These are phyloP conservation scores for Penicillium sp. DNA, from an alignment of 2,329 filamentous ascomycete genomes.

Conservation along the genomic window DNA sequence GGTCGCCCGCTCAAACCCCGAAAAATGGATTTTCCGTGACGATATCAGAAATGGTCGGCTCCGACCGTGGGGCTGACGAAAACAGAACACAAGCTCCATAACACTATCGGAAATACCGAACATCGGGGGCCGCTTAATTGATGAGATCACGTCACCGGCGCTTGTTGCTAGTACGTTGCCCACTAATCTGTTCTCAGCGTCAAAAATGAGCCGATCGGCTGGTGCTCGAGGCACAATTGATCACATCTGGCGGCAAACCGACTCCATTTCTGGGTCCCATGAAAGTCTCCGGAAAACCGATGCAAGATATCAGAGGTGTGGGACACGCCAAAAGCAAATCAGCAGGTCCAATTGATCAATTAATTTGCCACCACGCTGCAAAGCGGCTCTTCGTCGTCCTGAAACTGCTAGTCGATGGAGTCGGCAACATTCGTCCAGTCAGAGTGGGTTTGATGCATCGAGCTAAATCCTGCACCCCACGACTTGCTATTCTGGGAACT, in stretches of 20 bases:
- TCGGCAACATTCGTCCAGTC: slow-evolving; percentile 7
- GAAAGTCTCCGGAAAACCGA: background rate
- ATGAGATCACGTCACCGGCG: slow-evolving; percentile 2
- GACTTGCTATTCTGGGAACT: slow-evolving; percentile 16
- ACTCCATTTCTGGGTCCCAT: background rate
- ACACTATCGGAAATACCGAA: background rate
- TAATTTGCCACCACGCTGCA: slow-evolving; percentile 12
- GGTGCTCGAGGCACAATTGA: background rate
- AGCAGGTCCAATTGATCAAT: background rate
- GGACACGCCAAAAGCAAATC: background rate
- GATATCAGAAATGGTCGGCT: background rate
- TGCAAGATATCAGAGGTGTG: background rate
- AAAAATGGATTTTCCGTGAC: background rate
- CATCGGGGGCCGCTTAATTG: background rate
- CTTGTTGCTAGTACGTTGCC: background rate
- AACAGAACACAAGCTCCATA: background rate
- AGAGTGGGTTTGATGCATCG: slow-evolving; percentile 3
- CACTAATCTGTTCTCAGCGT: background rate
- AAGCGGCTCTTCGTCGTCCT: slow-evolving; percentile 13
- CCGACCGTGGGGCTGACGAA: background rate
- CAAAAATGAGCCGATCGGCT: background rate
- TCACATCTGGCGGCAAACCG: background rate
- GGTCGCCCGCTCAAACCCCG: background rate
- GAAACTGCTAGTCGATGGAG: slow-evolving; percentile 20
- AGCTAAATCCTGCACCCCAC: slow-evolving; percentile 17